These are phyloP conservation scores for Amanita muscaria DNA, from an alignment of 768 basidiomycete genomes.

Conservation along the genomic window DNA sequence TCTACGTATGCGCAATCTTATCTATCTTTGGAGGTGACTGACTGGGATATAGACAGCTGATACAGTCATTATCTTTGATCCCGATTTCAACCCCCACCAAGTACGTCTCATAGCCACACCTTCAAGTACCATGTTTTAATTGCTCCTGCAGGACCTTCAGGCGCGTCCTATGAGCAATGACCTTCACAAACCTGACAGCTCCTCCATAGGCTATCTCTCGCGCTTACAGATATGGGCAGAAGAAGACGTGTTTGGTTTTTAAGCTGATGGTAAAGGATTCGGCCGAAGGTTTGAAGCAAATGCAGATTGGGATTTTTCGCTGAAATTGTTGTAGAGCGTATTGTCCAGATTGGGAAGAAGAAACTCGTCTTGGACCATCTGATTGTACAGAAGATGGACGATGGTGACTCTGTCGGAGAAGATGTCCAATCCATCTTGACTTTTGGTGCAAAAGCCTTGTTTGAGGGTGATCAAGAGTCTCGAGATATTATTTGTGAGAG, in stretches of 20 bases:
- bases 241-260: conserved; percentile 90
- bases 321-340: conserved; percentile 55
- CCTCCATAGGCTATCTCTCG: conserved; percentile 78
- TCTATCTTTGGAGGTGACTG: conserved; percentile 14
- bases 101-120: conserved; percentile 27
- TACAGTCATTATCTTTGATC: conserved; percentile 89
- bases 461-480: conserved; percentile 51
- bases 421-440: conserved; percentile 86
- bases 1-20: conserved; percentile 31
- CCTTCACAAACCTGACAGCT: not conserved
- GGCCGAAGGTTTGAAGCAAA: conserved; percentile 58
- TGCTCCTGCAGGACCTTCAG: conserved; percentile 62
- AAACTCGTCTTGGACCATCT: conserved; percentile 91
- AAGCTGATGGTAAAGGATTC: conserved; percentile 94
- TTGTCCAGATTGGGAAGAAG: conserved; percentile 89
- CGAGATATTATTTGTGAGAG: conserved; percentile 64
- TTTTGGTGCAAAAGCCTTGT: conserved; percentile 81
- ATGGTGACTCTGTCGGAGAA: conserved; percentile 59
- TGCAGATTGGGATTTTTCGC: not conserved
- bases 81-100: conserved; percentile 98
- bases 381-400: conserved; percentile 94
- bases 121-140: not conserved
- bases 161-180: conserved; percentile 31
- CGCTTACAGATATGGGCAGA: conserved; percentile 90
- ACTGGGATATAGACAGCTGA: conserved; percentile 66